Base-by-base conservation (phyloP, 129 eudicot species). In the Artemisia annua region DNA sequence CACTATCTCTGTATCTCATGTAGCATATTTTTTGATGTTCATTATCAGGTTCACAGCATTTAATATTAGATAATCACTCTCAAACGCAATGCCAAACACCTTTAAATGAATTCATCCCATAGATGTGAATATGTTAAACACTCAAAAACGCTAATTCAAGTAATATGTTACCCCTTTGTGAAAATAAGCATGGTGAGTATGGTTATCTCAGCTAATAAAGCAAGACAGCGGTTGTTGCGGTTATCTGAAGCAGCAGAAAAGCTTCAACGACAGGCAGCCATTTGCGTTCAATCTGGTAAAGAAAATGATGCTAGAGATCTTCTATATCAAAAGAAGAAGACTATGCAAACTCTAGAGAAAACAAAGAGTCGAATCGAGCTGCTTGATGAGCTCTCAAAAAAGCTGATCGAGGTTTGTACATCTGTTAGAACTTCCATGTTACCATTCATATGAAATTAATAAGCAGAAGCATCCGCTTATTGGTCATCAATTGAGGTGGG, bases 171-270 rank as follows among this genome's bases (percentile, higher is more conserved):
- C 46, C 7, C 46, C 46, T 39, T 39, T 39, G 46, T 39, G 46
- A 39, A 39, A 39, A 39, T 39, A 7, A 39, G 11, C 46, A 7
- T 73, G 75, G 73, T 57, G 75, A 73, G 59, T 67, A 49, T 62
- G 71, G 79, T 84, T 72, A 20, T 58, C 76, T 75, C 92, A 93
- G 98, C 97, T 49, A 90, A 83, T 69, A 93, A 80, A 77, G 95
- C 96, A 77, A 86, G 98, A 77, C 80, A 83, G 77, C 87, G 97
- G 78, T 82, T 93, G 74, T 58, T 93, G 83, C 89, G 98, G 75
- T 85, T 93, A 80, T 93, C 98, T 24, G 97, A 93, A 83, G 90
- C 98, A 48, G 98, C 87, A 70, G 96, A 87, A 80, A 93, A 81
- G 76, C 90, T 93, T 82, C 84, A 84, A 61, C 80, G 86, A 30